phyloP scores from a whole-genome alignment of 306 rosid species.

The Rosa multiflora region DNA sequence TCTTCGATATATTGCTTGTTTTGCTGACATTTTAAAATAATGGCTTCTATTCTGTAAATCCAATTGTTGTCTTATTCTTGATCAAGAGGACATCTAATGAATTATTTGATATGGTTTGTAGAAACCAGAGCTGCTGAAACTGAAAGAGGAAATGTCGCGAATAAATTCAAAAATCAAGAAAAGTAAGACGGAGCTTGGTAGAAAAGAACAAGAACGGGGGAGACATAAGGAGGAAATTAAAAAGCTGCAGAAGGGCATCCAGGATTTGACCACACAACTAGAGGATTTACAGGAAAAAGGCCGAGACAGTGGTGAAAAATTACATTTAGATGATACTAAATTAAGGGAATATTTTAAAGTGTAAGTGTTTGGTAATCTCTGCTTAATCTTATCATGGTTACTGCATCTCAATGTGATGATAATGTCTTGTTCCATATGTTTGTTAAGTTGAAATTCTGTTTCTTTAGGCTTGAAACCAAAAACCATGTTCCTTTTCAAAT shows the following conservation, averaged over 20 bases:
- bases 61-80: not conserved
- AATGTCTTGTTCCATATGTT: not conserved
- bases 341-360: constrained; percentile 84
- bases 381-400: not conserved
- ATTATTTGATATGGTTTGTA: constrained; percentile 36
- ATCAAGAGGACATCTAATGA: constrained; percentile 10
- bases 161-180: constrained; percentile 80
- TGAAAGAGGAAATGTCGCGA: constrained; percentile 93
- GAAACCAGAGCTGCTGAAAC: constrained; percentile 96
- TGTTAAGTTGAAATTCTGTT: not conserved
- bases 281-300: constrained; percentile 66
- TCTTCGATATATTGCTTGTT: not conserved
- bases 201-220: constrained; percentile 58
- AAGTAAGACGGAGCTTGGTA: constrained; percentile 70
- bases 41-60: not conserved
- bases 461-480: constrained; percentile 1
- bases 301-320: constrained; percentile 55
- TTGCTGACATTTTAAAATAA: not conserved
- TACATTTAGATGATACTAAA: constrained; percentile 61
- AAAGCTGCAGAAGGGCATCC: constrained; percentile 59
- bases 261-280: constrained; percentile 65
- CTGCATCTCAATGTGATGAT: not conserved
- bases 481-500: not conserved
- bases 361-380: constrained; percentile 44
- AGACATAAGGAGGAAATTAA: constrained; percentile 57